Evolutionary conservation across 306 rosid genomes (phyloP), one percentile per base, ranked within the genome.

Genomic region (Prosopis cineraria): DNA sequence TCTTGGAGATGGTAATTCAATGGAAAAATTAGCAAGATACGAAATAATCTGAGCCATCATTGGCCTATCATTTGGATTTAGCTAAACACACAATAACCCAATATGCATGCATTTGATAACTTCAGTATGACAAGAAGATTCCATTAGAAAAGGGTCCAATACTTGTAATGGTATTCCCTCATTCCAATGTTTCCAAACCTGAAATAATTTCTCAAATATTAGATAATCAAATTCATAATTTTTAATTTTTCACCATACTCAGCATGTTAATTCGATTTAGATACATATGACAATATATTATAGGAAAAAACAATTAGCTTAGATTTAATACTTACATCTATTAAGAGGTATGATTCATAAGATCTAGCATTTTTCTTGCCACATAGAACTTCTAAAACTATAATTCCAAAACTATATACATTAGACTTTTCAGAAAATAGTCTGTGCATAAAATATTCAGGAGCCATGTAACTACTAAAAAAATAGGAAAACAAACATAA

Each of bases 141-240:
- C 83, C 72, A 33, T 68, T 43, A 88, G 64, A 58, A 11, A 50
- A 14, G 81, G 78, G 43, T 86, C 87, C 72, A 89, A 67, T 33
- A 86, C 75, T 44, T 76, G 69, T 45, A 69, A 3, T 36, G 72
- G 41, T 63, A 47, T 80, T 67, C 79, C 76, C 0, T 82, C 78
- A 24, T n/a, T 75, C 90, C 89, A 86, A 0, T 81, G 71, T 48
- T 56, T 78, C 90, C 87, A 88, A 11, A 74, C 87, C 88, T 86
- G 72, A 25, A 33, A 45, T 9, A 20, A 16, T 29, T 52, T 36
- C 5, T 25, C 39, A 64, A 45, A 45, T 45, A 64, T 33, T 34
- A 39, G 70, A 33, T 45, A 44, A 40, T 3, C 10, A 41, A 44
- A 8, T 7, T 24, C 12, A 24, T 6, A 0, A 13, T 0, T 10